Evolutionary conservation across 2,329 filamentous ascomycete species (phyloP).

Genomic region (Huntiella bhutanensis): DNA sequence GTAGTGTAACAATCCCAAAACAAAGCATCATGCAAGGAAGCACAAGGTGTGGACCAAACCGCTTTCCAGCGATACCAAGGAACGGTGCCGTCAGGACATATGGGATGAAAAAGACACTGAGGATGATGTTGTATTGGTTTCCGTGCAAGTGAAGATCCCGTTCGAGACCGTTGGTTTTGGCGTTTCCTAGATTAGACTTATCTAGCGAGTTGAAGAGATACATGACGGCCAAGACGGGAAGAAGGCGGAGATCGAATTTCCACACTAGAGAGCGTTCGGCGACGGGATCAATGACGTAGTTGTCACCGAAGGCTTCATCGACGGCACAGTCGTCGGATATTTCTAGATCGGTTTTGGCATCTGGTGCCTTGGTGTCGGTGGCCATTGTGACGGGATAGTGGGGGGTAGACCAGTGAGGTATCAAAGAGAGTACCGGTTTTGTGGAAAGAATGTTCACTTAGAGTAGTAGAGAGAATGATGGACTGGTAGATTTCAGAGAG

Average conservation of each 20-base stretch:
- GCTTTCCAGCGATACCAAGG: slow-evolving; percentile 45
- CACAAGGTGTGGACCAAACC: slow-evolving; percentile 45
- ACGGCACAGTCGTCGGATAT: neutral
- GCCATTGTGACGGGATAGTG: no score
- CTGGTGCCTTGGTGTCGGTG: no score
- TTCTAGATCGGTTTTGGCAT: no score
- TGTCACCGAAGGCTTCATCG: neutral
- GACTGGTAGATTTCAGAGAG: no score
- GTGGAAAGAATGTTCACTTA: no score
- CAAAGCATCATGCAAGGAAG: slow-evolving; percentile 53
- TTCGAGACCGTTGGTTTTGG: slow-evolving; percentile 32
- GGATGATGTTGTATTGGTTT: slow-evolving; percentile 50
- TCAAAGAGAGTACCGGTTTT: no score
- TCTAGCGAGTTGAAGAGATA: slow-evolving; percentile 32
- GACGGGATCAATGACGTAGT: slow-evolving; percentile 19
- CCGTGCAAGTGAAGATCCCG: slow-evolving; percentile 31
- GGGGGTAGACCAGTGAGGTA: no score
- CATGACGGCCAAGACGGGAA: slow-evolving; percentile 37
- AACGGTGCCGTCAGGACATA: slow-evolving; percentile 51
- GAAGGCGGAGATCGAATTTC: slow-evolving; percentile 34
- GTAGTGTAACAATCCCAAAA: slow-evolving; percentile 49
- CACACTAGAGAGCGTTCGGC: slow-evolving; percentile 32
- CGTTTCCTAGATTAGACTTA: slow-evolving; percentile 28
- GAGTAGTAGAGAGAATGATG: no score
- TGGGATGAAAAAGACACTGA: slow-evolving; percentile 58